Evolutionary conservation across 2,329 filamentous ascomycete species (phyloP).

Genomic region (Aspergillus ochraceus): DNA sequence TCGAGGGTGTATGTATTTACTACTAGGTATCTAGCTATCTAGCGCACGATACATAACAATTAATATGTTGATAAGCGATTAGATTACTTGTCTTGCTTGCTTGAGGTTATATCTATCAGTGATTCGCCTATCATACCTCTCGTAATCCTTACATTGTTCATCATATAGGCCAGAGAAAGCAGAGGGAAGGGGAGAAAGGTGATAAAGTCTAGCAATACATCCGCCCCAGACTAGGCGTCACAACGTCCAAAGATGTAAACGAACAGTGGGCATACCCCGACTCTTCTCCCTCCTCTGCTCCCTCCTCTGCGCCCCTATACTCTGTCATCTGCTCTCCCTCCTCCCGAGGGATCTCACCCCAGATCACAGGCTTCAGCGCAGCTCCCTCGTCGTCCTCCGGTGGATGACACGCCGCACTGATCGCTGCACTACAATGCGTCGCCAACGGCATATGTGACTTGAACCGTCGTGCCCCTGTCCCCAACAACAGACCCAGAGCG

Average conservation of each 20-base stretch:
- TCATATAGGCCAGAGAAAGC: neutral
- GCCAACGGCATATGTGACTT: conserved; percentile 28
- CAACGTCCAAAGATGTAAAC: neutral
- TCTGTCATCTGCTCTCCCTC: neutral
- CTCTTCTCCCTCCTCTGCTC: too few relatives aligned
- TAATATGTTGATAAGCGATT: too few relatives aligned
- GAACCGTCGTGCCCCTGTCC: conserved; percentile 16
- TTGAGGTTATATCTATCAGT: too few relatives aligned
- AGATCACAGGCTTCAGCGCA: conserved; percentile 21
- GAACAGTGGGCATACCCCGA: neutral
- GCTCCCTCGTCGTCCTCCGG: conserved; percentile 15
- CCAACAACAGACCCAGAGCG: conserved; percentile 11
- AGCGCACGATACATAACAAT: too few relatives aligned
- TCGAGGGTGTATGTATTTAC: too few relatives aligned
- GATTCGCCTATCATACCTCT: too few relatives aligned
- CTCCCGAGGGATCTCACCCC: conserved; percentile 18
- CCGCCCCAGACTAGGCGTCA: neutral
- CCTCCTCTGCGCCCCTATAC: neutral
- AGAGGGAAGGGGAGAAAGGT: neutral
- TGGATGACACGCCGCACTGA: conserved; percentile 33
- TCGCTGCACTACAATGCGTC: conserved; percentile 28
- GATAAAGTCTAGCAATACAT: neutral
- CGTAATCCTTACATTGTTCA: too few relatives aligned
- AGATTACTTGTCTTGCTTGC: too few relatives aligned
- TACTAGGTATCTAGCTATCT: too few relatives aligned